Evolutionary conservation across 2,329 filamentous ascomycete species (phyloP).

Genomic region (Cladophialophora bantiana): DNA sequence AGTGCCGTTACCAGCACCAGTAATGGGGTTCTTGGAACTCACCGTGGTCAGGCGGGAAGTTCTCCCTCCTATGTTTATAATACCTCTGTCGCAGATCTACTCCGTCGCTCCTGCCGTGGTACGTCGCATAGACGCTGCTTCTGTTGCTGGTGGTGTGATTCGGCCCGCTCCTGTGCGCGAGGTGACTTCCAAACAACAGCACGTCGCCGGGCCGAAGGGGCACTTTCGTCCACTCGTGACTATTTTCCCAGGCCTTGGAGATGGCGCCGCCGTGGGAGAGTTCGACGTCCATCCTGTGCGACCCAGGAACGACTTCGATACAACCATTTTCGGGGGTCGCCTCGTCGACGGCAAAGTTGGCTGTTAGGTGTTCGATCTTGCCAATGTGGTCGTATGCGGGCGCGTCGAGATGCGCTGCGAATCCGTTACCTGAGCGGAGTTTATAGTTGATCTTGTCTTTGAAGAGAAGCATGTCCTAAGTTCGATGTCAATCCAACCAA

Average conservation of each 20-base stretch:
- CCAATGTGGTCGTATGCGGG: constrained; percentile 49
- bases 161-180: constrained; percentile 45
- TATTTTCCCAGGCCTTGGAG: constrained; percentile 42
- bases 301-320: constrained; percentile 46
- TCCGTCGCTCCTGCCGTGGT: constrained; percentile 32
- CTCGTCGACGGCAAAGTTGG: constrained; percentile 46
- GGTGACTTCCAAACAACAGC: constrained; percentile 46
- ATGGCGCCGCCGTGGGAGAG: constrained; percentile 45
- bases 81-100: constrained; percentile 25
- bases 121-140: constrained; percentile 44
- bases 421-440: constrained; percentile 46
- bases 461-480: constrained; percentile 47
- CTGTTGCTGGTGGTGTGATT: constrained; percentile 42
- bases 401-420: constrained; percentile 47
- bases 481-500: not conserved
- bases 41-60: constrained; percentile 31
- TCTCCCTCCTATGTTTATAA: constrained; percentile 30
- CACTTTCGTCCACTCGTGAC: constrained; percentile 45
- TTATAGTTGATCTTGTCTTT: constrained; percentile 51
- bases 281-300: constrained; percentile 47
- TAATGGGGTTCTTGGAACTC: not conserved
- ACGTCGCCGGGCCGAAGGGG: constrained; percentile 45
- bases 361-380: constrained; percentile 47
- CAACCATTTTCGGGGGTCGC: constrained; percentile 46
- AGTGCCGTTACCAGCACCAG: not conserved